Percentiles rank a stretch among this genome's conserved stretches.
phyloP scores from a whole-genome alignment of 805 yeast genomes.

The Saccharomycopsis sp. region DNA sequence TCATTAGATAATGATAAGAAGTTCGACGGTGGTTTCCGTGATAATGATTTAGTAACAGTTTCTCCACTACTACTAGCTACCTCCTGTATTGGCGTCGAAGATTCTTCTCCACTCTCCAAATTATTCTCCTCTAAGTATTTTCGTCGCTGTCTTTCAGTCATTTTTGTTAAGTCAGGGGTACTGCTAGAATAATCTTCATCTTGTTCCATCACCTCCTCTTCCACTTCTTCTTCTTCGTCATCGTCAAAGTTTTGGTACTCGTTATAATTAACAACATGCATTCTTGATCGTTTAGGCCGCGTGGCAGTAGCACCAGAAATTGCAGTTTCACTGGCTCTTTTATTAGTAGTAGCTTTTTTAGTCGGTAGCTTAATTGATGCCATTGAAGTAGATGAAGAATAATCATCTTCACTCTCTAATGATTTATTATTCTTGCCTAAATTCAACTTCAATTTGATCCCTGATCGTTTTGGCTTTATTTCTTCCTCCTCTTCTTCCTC shows the following conservation, averaged over 20 bases:
- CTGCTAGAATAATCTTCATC: constrained; percentile 39
- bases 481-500: constrained; percentile 18
- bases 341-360: not conserved
- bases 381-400: constrained; percentile 3
- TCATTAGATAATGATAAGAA: constrained; percentile 34
- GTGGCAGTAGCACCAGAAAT: not conserved
- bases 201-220: constrained; percentile 28
- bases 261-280: constrained; percentile 9
- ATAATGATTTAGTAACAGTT: constrained; percentile 7
- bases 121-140: constrained; percentile 30
- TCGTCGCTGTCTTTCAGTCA: constrained; percentile 54
- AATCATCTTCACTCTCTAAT: constrained; percentile 14
- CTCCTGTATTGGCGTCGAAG: not conserved
- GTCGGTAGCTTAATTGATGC: not conserved
- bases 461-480: constrained; percentile 1
- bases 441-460: constrained; percentile 7
- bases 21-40: constrained; percentile 9
- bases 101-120: not conserved
- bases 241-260: constrained; percentile 3
- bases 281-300: constrained; percentile 11
- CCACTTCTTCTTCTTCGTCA: constrained; percentile 20
- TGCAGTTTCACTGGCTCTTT: not conserved
- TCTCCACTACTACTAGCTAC: not conserved
- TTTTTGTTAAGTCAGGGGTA: constrained; percentile 37
- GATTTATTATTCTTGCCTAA: not conserved